Evolutionary conservation across 345 rosid genomes (phyloP).

Genomic region (Melaleuca quinquenervia): DNA sequence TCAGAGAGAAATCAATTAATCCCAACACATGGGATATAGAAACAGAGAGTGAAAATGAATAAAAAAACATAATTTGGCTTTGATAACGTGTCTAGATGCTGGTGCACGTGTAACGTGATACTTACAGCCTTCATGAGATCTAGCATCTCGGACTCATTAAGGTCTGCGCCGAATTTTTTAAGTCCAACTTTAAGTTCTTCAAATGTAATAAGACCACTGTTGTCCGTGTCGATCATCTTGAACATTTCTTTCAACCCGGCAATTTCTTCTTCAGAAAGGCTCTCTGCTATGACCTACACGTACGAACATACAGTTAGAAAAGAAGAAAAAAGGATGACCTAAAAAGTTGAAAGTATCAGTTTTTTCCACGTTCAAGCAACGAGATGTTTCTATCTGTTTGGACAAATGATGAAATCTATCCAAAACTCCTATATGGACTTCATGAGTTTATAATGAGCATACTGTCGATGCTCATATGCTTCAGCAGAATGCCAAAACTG

Average conservation of each 20-base stretch:
- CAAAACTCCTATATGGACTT: neutral
- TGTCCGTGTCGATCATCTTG: slow-evolving; percentile 61
- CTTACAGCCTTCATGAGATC: slow-evolving; percentile 68
- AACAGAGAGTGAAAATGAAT: neutral
- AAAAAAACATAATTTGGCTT: neutral
- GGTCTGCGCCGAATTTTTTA: slow-evolving; percentile 48
- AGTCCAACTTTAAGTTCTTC: slow-evolving; percentile 77
- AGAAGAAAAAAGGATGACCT: neutral
- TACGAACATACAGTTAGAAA: neutral
- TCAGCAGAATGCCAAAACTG: neutral
- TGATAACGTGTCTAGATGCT: neutral
- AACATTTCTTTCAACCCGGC: slow-evolving; percentile 62
- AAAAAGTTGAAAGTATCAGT: neutral
- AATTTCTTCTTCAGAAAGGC: slow-evolving; percentile 74
- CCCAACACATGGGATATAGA: neutral
- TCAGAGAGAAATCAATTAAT: neutral
- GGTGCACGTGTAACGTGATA: neutral
- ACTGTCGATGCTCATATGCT: neutral
- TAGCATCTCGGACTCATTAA: slow-evolving; percentile 53
- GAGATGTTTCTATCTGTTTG: neutral
- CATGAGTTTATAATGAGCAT: neutral
- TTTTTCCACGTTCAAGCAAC: neutral
- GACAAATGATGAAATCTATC: neutral
- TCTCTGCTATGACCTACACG: slow-evolving; percentile 57
- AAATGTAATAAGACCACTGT: slow-evolving; percentile 56